A percentile compares a stretch with the other conserved stretches of the same genome.
phyloP scores from a whole-genome alignment of 169 alveolate species.

The Blepharisma undulans region DNA sequence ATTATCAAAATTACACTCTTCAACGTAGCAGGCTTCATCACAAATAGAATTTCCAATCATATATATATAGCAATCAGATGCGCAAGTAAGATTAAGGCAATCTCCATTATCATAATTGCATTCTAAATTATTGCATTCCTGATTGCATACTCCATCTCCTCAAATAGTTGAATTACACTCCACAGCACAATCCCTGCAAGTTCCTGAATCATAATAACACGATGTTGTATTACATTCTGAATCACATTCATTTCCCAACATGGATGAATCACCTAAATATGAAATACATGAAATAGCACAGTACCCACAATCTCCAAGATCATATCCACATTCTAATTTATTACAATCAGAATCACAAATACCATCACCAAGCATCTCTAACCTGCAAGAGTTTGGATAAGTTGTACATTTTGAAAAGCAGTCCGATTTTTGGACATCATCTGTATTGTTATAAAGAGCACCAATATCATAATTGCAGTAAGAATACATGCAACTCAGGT shows the following conservation, averaged over 20 bases:
- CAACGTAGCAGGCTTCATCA: background rate
- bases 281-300: background rate
- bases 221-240: background rate
- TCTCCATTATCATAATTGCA: constrained; percentile 20
- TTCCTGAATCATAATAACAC: background rate
- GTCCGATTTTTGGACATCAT: background rate
- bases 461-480: too few species aligned
- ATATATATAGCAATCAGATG: background rate
- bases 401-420: background rate
- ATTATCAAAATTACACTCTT: background rate
- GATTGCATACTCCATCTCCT: background rate
- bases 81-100: background rate
- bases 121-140: background rate
- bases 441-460: background rate
- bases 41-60: background rate
- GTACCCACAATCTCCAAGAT: background rate
- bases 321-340: background rate
- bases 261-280: background rate
- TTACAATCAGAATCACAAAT: too few species aligned
- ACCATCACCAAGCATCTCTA: too few species aligned
- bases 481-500: too few species aligned
- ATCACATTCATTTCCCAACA: background rate
- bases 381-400: background rate
- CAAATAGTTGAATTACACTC: background rate
- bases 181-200: background rate